Conservation (phyloP, 352 stramenopile species). For the Globisporangium splendens region DNA sequence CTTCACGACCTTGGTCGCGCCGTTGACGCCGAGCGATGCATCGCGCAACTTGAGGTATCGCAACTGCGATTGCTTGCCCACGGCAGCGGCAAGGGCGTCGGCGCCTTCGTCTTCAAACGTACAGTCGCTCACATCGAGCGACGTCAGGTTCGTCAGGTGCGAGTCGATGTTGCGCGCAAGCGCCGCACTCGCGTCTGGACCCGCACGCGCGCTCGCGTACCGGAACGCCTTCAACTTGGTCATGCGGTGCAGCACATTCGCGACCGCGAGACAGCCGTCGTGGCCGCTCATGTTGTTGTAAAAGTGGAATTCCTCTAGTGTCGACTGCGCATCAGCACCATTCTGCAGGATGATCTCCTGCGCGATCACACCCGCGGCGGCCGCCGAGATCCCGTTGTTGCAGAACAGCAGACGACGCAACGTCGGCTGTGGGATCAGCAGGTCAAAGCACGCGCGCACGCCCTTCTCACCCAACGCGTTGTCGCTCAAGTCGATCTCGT, state of each 20-base stretch:
- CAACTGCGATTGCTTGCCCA: slow-evolving; percentile 64
- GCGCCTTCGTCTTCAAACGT: slow-evolving; percentile 83
- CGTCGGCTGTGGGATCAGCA: slow-evolving; percentile 64
- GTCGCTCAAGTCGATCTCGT: slow-evolving; percentile 85
- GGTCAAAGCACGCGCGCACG: slow-evolving; percentile 64
- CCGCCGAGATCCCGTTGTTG: slow-evolving; percentile 79
- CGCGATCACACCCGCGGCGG: slow-evolving; percentile 53
- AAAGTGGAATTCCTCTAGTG: slow-evolving; percentile 76
- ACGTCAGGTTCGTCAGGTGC: slow-evolving; percentile 50
- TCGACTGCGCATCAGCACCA: slow-evolving; percentile 27
- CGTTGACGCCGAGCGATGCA: slow-evolving; percentile 81
- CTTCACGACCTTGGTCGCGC: slow-evolving; percentile 62
- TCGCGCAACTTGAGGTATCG: slow-evolving; percentile 87
- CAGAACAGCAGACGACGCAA: slow-evolving; percentile 66
- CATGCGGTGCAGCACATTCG: slow-evolving; percentile 45
- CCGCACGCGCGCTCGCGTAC: slow-evolving; percentile 65
- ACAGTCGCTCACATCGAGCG: slow-evolving; percentile 92
- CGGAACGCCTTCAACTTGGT: slow-evolving; percentile 53
- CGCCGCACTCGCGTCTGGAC: slow-evolving; percentile 41
- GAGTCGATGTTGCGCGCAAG: slow-evolving; percentile 44
- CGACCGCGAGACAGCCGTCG: slow-evolving; percentile 59
- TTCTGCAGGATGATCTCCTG: slow-evolving; percentile 74
- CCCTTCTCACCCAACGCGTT: slow-evolving; percentile 78
- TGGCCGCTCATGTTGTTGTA: slow-evolving; percentile 87
- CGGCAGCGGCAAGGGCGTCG: slow-evolving; percentile 60